Conservation (phyloP, 805 yeast genomes). For the Cyberlindnera bimundalis region DNA sequence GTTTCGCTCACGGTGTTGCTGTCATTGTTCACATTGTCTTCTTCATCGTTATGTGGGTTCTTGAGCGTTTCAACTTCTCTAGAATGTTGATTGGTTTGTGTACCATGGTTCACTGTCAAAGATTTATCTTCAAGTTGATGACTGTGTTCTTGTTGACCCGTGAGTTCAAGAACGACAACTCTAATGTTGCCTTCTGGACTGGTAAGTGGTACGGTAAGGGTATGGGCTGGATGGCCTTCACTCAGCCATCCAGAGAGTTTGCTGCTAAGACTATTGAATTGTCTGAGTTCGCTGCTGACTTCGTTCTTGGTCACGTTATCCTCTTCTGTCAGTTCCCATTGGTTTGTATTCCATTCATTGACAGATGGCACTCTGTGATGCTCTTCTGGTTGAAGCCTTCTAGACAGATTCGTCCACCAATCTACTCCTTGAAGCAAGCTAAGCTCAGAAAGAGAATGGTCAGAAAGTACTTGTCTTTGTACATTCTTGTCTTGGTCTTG, state of each 20-base stretch:
- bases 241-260: constrained; percentile 96
- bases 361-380: constrained; percentile 97
- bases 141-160: constrained; percentile 79
- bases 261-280: constrained; percentile 90
- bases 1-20: constrained; percentile 92
- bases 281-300: constrained; percentile 96
- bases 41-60: constrained; percentile 95
- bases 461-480: constrained; percentile 82
- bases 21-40: constrained; percentile 82
- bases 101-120: constrained; percentile 82
- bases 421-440: constrained; percentile 93
- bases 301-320: constrained; percentile 85
- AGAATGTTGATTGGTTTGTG: constrained; percentile 84
- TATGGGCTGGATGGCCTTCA: constrained; percentile 88
- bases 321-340: constrained; percentile 88
- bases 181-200: constrained; percentile 99
- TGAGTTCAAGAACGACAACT: constrained; percentile 92
- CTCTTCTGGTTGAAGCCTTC: constrained; percentile 98
- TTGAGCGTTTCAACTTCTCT: constrained; percentile 87
- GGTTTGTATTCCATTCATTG: constrained; percentile 79
- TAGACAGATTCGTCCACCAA: constrained; percentile 96
- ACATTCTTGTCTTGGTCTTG: constrained; percentile 62
- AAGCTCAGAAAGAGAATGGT: constrained; percentile 97
- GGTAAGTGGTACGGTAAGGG: constrained; percentile 99
- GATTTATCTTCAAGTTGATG: constrained; percentile 80